Evolutionary conservation across 2,329 filamentous ascomycete species (phyloP).

Genomic region (Cadophora sp.): DNA sequence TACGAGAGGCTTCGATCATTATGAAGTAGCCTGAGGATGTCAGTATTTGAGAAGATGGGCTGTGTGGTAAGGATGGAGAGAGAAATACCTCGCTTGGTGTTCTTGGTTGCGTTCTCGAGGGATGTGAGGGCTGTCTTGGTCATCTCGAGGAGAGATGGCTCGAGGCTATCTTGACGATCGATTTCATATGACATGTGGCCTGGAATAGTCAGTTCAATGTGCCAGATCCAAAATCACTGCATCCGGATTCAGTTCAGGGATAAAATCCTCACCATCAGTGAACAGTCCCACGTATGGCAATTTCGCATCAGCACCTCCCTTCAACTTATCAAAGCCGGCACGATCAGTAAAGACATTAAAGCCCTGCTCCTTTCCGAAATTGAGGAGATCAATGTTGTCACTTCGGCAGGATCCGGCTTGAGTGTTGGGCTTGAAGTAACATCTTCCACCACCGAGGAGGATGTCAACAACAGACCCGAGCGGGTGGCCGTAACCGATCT

Average conservation of each 20-base stretch:
- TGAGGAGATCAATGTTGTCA: slow-evolving; percentile 16
- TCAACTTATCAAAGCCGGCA: slow-evolving; percentile 18
- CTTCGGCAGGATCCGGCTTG: slow-evolving; percentile 10
- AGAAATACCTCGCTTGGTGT: neutral
- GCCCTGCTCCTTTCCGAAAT: slow-evolving; percentile 10
- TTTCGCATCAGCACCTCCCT: slow-evolving; percentile 2
- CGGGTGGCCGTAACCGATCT: slow-evolving; percentile 17
- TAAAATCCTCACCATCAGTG: slow-evolving; percentile 2
- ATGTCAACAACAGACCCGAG: slow-evolving; percentile 13
- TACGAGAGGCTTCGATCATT: slow-evolving; percentile 23
- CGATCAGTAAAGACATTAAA: slow-evolving; percentile 19
- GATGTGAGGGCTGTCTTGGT: slow-evolving; percentile 18
- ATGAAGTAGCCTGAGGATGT: slow-evolving; percentile 14
- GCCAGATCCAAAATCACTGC: neutral
- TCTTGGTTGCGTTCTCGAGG: slow-evolving; percentile 13
- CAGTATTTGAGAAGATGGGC: neutral
- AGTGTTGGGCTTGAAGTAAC: slow-evolving; percentile 11
- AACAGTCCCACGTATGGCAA: slow-evolving; percentile 18
- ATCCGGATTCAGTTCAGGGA: too few relatives aligned
- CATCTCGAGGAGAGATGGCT: slow-evolving; percentile 18
- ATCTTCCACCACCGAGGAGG: slow-evolving; percentile 17
- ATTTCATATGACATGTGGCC: slow-evolving; percentile 23
- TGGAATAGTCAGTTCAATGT: neutral
- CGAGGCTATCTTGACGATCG: neutral
- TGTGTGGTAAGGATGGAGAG: neutral